A percentile compares a stretch with the other conserved stretches of the same genome.
These are phyloP conservation scores for Epichloe festucae DNA, from an alignment of 2,329 filamentous ascomycete species.

Conservation along the genomic window DNA sequence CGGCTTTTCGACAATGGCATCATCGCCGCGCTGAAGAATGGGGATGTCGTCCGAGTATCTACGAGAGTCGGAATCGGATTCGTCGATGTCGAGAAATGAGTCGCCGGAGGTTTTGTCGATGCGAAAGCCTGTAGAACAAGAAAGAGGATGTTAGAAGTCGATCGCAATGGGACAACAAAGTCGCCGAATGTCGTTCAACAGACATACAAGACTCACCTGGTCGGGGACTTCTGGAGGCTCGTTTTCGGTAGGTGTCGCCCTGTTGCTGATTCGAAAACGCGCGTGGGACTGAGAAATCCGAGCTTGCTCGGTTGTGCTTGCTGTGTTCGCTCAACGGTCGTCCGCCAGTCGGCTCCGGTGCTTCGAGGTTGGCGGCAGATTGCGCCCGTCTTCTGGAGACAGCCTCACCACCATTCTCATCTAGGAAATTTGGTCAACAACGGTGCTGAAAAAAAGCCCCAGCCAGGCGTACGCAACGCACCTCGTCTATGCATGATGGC, in stretches of 20 bases:
- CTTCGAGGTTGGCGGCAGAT: slow-evolving; percentile 49
- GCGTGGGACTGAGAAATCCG: slow-evolving; percentile 50
- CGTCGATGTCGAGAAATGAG: slow-evolving; percentile 55
- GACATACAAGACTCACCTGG: slow-evolving; percentile 10
- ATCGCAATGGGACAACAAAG: not conserved
- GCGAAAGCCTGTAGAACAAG: slow-evolving; percentile 31
- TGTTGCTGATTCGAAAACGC: slow-evolving; percentile 37
- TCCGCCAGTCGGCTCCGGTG: slow-evolving; percentile 34
- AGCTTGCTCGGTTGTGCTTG: slow-evolving; percentile 59
- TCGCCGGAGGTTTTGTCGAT: slow-evolving; percentile 34
- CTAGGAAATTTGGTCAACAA: slow-evolving; percentile 9
- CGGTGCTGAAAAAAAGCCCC: not conserved
- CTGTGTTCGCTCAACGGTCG: slow-evolving; percentile 47
- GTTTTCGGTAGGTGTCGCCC: slow-evolving; percentile 20
- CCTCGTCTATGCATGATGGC: slow-evolving; percentile 56
- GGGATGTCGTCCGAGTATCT: slow-evolving; percentile 55
- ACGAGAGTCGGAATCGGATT: slow-evolving; percentile 55
- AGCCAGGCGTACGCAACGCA: slow-evolving; percentile 29
- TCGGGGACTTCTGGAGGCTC: slow-evolving; percentile 21
- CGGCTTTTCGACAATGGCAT: slow-evolving; percentile 38
- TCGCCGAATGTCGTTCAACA: not conserved
- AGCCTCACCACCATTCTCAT: slow-evolving; percentile 29
- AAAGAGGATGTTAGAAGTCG: not conserved
- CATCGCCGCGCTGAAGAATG: slow-evolving; percentile 52
- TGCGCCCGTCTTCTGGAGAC: slow-evolving; percentile 42